Evolutionary conservation across 371 early-diverging fungal species (phyloP).

Genomic region (Mucor lusitanicus): DNA sequence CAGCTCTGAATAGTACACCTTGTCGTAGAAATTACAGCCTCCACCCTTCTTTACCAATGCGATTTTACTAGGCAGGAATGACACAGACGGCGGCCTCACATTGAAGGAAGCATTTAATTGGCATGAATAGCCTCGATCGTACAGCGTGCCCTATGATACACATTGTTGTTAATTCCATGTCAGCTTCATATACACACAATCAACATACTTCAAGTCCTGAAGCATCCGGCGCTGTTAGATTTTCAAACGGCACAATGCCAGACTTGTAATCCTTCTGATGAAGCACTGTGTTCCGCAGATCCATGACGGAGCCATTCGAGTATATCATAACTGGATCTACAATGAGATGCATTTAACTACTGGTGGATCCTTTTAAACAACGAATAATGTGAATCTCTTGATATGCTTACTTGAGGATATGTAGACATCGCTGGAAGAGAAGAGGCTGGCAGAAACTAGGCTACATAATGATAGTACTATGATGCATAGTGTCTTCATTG

Average conservation of each 20-base stretch:
- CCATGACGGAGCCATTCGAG: slow-evolving; percentile 36
- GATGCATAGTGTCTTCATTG: not conserved
- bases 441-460: slow-evolving; percentile 22
- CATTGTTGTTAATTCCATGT: not conserved
- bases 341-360: not conserved
- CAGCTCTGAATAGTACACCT: slow-evolving; percentile 35
- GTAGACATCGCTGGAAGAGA: slow-evolving; percentile 39
- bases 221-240: slow-evolving; percentile 33
- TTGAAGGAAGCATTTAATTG: slow-evolving; percentile 21
- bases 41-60: slow-evolving; percentile 43
- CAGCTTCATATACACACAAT: not conserved
- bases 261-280: slow-evolving; percentile 30
- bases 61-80: slow-evolving; percentile 32
- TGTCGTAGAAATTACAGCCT: slow-evolving; percentile 38
- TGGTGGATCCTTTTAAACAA: not conserved
- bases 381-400: not conserved
- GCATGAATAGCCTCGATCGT: slow-evolving; percentile 48
- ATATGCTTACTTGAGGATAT: slow-evolving; percentile 35
- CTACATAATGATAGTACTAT: not conserved
- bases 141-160: slow-evolving; percentile 37
- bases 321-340: slow-evolving; percentile 36
- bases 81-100: slow-evolving; percentile 18
- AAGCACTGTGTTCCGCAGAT: slow-evolving; percentile 14
- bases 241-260: slow-evolving; percentile 37
- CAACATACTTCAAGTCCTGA: slow-evolving; percentile 28